Conservation (phyloP, 2,329 filamentous ascomycete species). For the Colletotrichum falcatum region DNA sequence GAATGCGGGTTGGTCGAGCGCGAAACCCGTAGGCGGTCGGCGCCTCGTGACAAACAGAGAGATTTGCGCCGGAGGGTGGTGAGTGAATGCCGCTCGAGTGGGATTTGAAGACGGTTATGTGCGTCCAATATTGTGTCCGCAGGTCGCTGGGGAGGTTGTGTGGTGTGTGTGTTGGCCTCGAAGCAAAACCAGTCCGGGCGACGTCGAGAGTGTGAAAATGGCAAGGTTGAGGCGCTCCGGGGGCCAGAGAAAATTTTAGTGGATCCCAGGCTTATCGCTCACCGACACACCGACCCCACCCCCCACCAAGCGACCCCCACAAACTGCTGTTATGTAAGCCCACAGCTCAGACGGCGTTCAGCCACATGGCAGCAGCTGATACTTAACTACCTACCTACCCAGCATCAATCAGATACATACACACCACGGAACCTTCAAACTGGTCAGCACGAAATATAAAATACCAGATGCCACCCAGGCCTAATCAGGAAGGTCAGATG, state of each 20-base stretch:
- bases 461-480: too few relatives aligned
- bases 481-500: neutral
- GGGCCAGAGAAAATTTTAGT: conserved; percentile 19
- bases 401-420: too few relatives aligned
- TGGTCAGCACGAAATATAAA: too few relatives aligned
- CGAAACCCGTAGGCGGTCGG: neutral
- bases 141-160: neutral
- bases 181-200: conserved; percentile 10
- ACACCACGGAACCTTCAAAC: too few relatives aligned
- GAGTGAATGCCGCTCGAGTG: neutral
- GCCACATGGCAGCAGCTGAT: too few relatives aligned
- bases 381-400: too few relatives aligned
- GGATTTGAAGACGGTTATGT: neutral
- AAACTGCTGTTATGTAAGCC: too few relatives aligned
- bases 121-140: neutral
- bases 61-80: neutral
- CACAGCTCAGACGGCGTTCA: too few relatives aligned
- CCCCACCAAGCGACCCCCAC: too few relatives aligned
- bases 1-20: neutral
- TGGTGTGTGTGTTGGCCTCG: neutral
- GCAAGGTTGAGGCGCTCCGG: neutral
- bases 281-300: conserved; percentile 27
- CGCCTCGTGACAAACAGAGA: neutral
- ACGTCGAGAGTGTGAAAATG: neutral
- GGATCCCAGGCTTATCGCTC: conserved; percentile 14